A percentile compares a stretch with the other conserved stretches of the same genome.
These are phyloP conservation scores for Eimeria brunetti DNA, from an alignment of 169 alveolate genomes.

Conservation along the genomic window DNA sequence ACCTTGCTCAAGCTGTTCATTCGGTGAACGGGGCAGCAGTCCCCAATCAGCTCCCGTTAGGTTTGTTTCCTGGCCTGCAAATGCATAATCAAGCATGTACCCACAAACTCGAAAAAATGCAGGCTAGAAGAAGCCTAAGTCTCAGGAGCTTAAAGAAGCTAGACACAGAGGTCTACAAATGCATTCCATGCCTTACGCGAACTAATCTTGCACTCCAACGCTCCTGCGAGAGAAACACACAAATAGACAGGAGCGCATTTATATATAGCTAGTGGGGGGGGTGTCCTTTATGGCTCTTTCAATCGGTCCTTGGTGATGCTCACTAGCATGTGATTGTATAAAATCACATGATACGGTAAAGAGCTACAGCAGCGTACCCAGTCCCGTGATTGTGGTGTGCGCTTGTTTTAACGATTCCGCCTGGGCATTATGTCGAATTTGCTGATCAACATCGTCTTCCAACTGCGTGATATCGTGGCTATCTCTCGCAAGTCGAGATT, in stretches of 20 bases:
- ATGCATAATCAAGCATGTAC: background rate
- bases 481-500: constrained; percentile 23
- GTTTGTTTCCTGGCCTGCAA: constrained; percentile 10
- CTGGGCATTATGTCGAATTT: constrained; percentile 34
- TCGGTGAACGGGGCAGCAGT: constrained; percentile 4
- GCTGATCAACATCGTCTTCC: constrained; percentile 61
- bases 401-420: constrained; percentile 51
- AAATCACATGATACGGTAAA: too few species aligned
- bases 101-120: background rate
- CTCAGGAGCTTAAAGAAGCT: background rate
- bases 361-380: constrained; percentile 13
- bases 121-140: background rate
- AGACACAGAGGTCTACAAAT: background rate
- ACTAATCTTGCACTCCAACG: constrained; percentile 60
- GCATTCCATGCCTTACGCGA: constrained; percentile 28
- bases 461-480: constrained; percentile 4
- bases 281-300: background rate
- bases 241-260: background rate
- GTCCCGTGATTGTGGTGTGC: constrained; percentile 58
- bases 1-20: constrained; percentile 43
- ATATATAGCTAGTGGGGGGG: too few species aligned
- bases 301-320: background rate
- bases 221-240: constrained; percentile 16
- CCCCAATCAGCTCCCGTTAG: constrained; percentile 51
- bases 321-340: background rate